Base-by-base conservation (phyloP, 1,139 yeast genomes). In the Spencermartinsiella ligniputridi region DNA sequence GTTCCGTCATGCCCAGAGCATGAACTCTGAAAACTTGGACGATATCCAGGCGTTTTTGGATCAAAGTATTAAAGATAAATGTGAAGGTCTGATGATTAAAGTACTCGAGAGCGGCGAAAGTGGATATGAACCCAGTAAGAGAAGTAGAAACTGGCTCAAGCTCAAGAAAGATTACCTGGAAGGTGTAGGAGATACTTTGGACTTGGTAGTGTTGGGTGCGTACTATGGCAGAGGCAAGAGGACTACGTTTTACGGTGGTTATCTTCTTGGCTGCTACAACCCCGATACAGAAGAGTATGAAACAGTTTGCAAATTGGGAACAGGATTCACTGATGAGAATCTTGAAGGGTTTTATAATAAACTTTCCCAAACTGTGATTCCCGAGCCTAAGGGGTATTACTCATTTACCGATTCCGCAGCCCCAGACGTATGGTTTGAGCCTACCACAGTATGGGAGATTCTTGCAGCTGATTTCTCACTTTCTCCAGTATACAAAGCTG, bases 381-480 rank as follows among this genome's bases (percentile, higher is more conserved):
- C 67, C 0, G 68, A 63, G n/a, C 85, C 97, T 1, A 85, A 83
- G 53, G 72, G 86, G 0, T 85, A 83, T 45, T 79, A 78, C 51
- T 73, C 81, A 2, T 88, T 79, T 59, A 71, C 73, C 3, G 51
- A 62, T 1, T 62, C 64, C 36, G 76, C 74, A 52, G 72, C 81
- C 27, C 97, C 98, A 0, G 97, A 92, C 62, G 92, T 92, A 11
- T 92, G 98, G 98, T 86, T 92, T 60, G 96, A 92, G 57, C 97
- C 99, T 2, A 75, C 83, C 0, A 69, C 74, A 39, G 74, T 92
- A 4, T 90, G 95, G 71, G 99, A 92, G 65, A 96, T 92, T 1
- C 74, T 89, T 50, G 87, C 96, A 0, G 99, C 99, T 0, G 98
- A 92, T 66, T 72, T 92, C 43, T 88, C 97, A 0, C 75, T 92